Percentiles rank a stretch among this genome's conserved stretches.
These are phyloP conservation scores for Elsinoe batatas DNA, from an alignment of 2,329 filamentous ascomycete genomes.

Conservation along the genomic window DNA sequence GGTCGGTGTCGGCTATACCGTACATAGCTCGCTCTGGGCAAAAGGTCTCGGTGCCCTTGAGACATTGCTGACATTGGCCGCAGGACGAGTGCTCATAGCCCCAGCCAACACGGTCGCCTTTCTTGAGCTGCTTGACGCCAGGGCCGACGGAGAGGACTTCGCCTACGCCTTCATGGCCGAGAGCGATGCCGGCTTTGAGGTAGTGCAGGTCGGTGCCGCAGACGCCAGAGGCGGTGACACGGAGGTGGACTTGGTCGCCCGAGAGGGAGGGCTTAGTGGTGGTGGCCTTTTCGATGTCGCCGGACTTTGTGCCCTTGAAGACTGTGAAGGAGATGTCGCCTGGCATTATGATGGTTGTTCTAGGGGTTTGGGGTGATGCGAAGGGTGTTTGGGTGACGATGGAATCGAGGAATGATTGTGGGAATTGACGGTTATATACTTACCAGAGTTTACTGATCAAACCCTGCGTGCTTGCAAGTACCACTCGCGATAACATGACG, in stretches of 20 bases:
- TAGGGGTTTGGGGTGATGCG: too few species aligned
- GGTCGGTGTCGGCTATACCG: slow-evolving; percentile 36
- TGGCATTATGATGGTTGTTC: slow-evolving; percentile 18
- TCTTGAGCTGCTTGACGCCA: slow-evolving; percentile 37
- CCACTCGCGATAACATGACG: neutral
- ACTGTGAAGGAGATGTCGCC: slow-evolving; percentile 44
- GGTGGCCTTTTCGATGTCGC: slow-evolving; percentile 43
- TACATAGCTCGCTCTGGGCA: slow-evolving; percentile 36
- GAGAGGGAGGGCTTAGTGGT: slow-evolving; percentile 37
- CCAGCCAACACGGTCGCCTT: slow-evolving; percentile 44
- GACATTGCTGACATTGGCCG: slow-evolving; percentile 36
- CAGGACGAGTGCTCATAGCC: slow-evolving; percentile 39
- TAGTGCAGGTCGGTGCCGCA: slow-evolving; percentile 50
- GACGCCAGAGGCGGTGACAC: slow-evolving; percentile 56
- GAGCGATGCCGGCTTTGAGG: slow-evolving; percentile 33
- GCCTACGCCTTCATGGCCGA: slow-evolving; percentile 49
- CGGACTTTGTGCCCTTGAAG: slow-evolving; percentile 52
- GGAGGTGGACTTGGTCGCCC: slow-evolving; percentile 50
- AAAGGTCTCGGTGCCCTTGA: slow-evolving; percentile 36
- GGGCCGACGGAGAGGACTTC: slow-evolving; percentile 41
- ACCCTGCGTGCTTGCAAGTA: neutral
- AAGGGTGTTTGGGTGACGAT: neutral
- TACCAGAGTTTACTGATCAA: neutral
- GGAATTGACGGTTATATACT: neutral
- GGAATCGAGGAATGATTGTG: neutral